Percentiles rank a stretch among this genome's conserved stretches.
phyloP scores from a whole-genome alignment of 2,329 filamentous ascomycete genomes.

The Epicoccum sorghinum region DNA sequence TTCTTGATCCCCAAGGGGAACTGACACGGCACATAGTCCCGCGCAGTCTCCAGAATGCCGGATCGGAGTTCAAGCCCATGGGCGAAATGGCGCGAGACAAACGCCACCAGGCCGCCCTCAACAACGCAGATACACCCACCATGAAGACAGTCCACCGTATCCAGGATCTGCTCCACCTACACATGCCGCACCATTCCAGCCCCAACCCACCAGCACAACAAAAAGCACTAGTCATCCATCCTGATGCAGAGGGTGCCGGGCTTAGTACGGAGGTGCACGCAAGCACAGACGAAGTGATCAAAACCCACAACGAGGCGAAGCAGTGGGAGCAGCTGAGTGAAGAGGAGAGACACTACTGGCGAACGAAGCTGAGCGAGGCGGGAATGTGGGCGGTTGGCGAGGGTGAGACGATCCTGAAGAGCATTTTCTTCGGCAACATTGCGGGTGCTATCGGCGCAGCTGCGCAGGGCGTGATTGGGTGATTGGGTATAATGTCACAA shows the following conservation, averaged over 20 bases:
- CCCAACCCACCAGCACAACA: slow-evolving; percentile 19
- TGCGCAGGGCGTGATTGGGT: slow-evolving; percentile 41
- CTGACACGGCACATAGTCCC: slow-evolving; percentile 61
- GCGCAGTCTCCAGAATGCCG: slow-evolving; percentile 50
- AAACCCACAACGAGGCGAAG: slow-evolving; percentile 57
- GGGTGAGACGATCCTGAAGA: slow-evolving; percentile 77
- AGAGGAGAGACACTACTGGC: slow-evolving; percentile 72
- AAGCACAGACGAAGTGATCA: slow-evolving; percentile 38
- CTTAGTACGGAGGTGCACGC: slow-evolving; percentile 51
- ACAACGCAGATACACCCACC: slow-evolving; percentile 34
- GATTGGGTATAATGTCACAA: background rate
- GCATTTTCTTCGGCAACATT: slow-evolving; percentile 77
- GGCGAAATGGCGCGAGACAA: slow-evolving; percentile 37
- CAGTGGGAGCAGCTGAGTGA: slow-evolving; percentile 74
- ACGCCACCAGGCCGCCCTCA: slow-evolving; percentile 31
- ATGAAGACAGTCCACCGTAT: slow-evolving; percentile 38
- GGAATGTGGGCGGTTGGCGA: slow-evolving; percentile 82
- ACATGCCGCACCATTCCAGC: slow-evolving; percentile 22
- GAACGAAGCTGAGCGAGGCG: slow-evolving; percentile 67
- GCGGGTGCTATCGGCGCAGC: slow-evolving; percentile 60
- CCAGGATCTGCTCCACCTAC: slow-evolving; percentile 40
- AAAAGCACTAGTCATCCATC: slow-evolving; percentile 52
- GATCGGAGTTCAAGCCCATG: slow-evolving; percentile 35
- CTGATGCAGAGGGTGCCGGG: slow-evolving; percentile 45
- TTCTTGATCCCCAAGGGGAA: slow-evolving; percentile 58